phyloP scores from a whole-genome alignment of 805 yeast genomes.

The Candida chauliodis region DNA sequence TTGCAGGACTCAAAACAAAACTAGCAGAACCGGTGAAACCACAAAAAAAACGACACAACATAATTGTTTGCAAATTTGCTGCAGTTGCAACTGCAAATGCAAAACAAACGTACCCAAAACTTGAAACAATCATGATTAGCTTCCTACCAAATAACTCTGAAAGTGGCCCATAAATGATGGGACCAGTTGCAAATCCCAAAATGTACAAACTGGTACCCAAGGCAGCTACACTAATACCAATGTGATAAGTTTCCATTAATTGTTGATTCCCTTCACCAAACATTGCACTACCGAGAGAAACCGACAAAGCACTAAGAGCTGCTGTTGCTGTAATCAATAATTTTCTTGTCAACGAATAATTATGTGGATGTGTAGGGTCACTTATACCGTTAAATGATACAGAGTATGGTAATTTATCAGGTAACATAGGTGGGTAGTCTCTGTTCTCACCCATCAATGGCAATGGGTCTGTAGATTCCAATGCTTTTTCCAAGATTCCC shows the following conservation, averaged over 20 bases:
- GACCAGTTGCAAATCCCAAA: conserved; percentile 93
- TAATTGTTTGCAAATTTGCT: conserved; percentile 69
- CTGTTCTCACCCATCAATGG: conserved; percentile 65
- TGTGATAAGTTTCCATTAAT: conserved; percentile 48
- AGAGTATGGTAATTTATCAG: conserved; percentile 51
- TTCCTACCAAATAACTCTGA: conserved; percentile 35
- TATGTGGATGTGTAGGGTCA: conserved; percentile 79
- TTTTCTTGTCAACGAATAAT: conserved; percentile 47
- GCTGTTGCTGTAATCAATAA: conserved; percentile 11
- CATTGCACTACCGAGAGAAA: conserved; percentile 81
- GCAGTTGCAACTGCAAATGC: conserved; percentile 72
- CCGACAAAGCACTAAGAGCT: conserved; percentile 32
- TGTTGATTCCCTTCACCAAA: conserved; percentile 59
- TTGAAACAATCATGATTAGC: conserved; percentile 42
- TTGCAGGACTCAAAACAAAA: conserved; percentile 79
- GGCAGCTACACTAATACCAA: conserved; percentile 66
- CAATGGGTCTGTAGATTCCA: conserved; percentile 24
- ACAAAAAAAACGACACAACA: conserved; percentile 75
- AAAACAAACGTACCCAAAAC: conserved; percentile 33
- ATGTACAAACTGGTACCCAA: conserved; percentile 78
- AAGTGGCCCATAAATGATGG: conserved; percentile 66
- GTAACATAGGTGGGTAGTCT: conserved; percentile 59
- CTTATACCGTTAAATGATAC: conserved; percentile 75
- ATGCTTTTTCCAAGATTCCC: conserved; percentile 23
- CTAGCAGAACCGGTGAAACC: conserved; percentile 85